Conservation (phyloP, 2,329 filamentous ascomycete species). For the Botrytis cinerea region DNA sequence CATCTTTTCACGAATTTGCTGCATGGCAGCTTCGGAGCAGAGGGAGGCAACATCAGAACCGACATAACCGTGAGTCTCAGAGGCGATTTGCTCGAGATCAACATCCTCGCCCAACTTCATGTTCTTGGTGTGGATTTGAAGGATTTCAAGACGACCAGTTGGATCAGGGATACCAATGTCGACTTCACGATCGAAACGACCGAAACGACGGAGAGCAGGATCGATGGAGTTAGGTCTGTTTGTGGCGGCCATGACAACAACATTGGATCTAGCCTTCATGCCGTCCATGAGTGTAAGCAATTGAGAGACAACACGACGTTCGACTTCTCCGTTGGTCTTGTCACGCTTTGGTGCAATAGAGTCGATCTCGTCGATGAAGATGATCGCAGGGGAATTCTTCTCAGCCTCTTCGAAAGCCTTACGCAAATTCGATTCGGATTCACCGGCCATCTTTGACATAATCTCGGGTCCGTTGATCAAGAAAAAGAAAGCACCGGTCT, state of each 20-base stretch:
- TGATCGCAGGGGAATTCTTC: constrained; percentile 98
- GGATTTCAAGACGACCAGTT: constrained; percentile 96
- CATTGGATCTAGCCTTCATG: constrained; percentile 98
- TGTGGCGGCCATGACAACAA: constrained; percentile 98
- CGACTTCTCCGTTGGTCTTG: constrained; percentile 98
- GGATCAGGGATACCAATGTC: constrained; percentile 98
- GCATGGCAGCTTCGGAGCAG: constrained; percentile 99
- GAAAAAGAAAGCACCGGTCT: constrained; percentile 99
- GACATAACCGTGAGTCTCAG: constrained; percentile 98
- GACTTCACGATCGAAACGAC: constrained; percentile 97
- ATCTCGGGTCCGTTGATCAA: constrained; percentile 99
- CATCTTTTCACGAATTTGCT: constrained; percentile 99
- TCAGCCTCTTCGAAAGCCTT: constrained; percentile 99
- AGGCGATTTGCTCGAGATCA: constrained; percentile 92
- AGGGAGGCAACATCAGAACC: constrained; percentile 98
- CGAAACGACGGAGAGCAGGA: constrained; percentile 94
- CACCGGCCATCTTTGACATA: constrained; percentile 99
- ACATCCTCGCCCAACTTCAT: constrained; percentile 99
- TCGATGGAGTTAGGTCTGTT: constrained; percentile 99
- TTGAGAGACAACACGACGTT: constrained; percentile 97
- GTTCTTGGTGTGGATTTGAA: constrained; percentile 99
- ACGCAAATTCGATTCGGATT: constrained; percentile 95
- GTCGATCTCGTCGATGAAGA: constrained; percentile 99
- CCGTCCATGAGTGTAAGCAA: constrained; percentile 97
- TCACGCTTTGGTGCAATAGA: constrained; percentile 99